Evolutionary conservation across 106 monocot genomes (phyloP), one percentile per base, ranked within the genome.

Genomic region (Posidonia australis): DNA sequence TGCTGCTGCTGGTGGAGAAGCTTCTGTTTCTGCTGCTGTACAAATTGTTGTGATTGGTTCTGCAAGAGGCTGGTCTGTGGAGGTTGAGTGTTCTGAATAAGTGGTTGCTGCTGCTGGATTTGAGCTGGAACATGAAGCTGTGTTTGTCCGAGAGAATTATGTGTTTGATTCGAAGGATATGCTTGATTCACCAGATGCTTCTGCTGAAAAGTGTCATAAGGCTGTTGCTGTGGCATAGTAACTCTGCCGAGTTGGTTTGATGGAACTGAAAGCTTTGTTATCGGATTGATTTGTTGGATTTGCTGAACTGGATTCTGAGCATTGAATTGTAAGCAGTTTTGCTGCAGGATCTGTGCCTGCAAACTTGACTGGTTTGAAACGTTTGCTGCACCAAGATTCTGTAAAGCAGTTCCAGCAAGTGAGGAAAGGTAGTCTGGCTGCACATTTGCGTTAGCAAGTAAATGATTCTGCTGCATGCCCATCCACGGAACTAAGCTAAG

Each of bases 401-500:
- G 86, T 62, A 87, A 41, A 51, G 60, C 61, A 57, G 81, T 69
- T 65, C 67, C 83, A 14, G 72, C 53, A 60, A 86, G 28, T 6
- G 86, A 77, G 14, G 74, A 57, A 31, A 83, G 23, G 53, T 83
- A 81, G 48, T 90, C 81, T 20, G 82, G 46, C 62, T 92, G 92
- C 70, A 80, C 70, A 9, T 54, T 68, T 55, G 79, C 14, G 64
- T 80, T 82, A 13, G 74, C 30, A 56, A 87, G 76, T 7, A 79
- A 66, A 25, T 82, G 61, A 62, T 77, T 87, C 62, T 87, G 91
- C 54, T 86, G 83, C 85, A 88, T 83, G 74, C 75, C 85, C 88
- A 93, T 88, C 92, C 85, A 88, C 61, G 82, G 84, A 51, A 71
- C 82, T 67, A 84, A 70, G 70, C 81, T 92, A 56, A 88, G 63